Evolutionary conservation across 371 early-diverging fungal species (phyloP).

Genomic region (Mucor circinelloides): DNA sequence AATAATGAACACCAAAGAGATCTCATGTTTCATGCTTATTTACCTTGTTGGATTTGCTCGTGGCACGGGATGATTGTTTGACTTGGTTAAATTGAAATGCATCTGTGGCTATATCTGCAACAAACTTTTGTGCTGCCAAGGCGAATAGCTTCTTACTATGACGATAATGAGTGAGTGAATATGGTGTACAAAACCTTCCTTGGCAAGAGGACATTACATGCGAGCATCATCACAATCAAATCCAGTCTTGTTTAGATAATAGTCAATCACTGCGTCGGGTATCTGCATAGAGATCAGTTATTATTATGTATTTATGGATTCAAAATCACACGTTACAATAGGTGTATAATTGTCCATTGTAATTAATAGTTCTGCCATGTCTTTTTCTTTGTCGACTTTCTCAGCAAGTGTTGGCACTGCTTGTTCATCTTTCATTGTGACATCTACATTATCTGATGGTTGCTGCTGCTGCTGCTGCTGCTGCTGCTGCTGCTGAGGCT

Average conservation of each 20-base stretch:
- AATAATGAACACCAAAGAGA: neutral
- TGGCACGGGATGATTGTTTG: constrained; percentile 64
- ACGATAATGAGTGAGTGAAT: neutral
- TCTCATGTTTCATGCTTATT: neutral
- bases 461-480: neutral
- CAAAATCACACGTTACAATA: constrained; percentile 54
- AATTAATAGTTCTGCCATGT: constrained; percentile 78
- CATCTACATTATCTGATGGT: neutral
- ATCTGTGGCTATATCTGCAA: constrained; percentile 92
- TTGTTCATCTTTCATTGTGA: neutral
- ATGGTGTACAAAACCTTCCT: neutral
- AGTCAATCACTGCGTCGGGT: constrained; percentile 97
- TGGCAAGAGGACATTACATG: constrained; percentile 56
- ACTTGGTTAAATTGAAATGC: constrained; percentile 93
- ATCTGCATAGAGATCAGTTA: constrained; percentile 56
- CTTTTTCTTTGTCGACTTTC: constrained; percentile 15
- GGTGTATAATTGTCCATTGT: constrained; percentile 90
- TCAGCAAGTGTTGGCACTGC: neutral
- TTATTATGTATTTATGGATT: neutral
- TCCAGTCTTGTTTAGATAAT: constrained; percentile 91
- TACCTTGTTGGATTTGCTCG: constrained; percentile 35
- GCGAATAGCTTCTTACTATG: constrained; percentile 85
- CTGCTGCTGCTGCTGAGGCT: neutral
- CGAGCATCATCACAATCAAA: constrained; percentile 90
- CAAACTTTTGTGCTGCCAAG: constrained; percentile 93